Percentiles rank a stretch among this genome's conserved stretches.
These are phyloP conservation scores for Sporobolomyces pararoseus DNA, from an alignment of 768 basidiomycete species.

Conservation along the genomic window DNA sequence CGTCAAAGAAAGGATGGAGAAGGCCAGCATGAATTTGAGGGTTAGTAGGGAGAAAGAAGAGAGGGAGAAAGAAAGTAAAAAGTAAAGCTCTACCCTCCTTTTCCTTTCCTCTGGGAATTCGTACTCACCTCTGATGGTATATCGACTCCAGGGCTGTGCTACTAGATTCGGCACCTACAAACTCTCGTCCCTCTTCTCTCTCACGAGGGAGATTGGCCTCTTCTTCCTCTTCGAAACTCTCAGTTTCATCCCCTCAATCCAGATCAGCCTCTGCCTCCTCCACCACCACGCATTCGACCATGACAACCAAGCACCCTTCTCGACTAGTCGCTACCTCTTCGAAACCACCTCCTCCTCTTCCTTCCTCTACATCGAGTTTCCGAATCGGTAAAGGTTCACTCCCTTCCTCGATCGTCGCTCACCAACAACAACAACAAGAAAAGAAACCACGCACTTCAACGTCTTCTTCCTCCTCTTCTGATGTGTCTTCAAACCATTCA, in stretches of 20 bases:
- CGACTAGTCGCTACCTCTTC: constrained; percentile 20
- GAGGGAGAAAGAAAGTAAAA: constrained; percentile 27
- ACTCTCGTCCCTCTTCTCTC: constrained; percentile 19
- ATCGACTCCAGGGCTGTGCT: constrained; percentile 23
- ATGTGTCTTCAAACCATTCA: background rate
- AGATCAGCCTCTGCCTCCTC: constrained; percentile 13
- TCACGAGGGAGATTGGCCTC: background rate
- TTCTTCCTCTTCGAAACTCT: background rate
- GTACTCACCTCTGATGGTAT: background rate
- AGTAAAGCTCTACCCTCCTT: constrained; percentile 12
- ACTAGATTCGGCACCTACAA: constrained; percentile 9
- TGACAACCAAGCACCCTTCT: constrained; percentile 5
- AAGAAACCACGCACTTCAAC: background rate
- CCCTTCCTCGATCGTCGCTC: constrained; percentile 6
- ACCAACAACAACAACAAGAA: no score
- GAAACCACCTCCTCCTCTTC: constrained; percentile 16
- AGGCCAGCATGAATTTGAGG: constrained; percentile 1
- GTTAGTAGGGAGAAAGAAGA: constrained; percentile 25
- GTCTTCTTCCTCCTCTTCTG: background rate
- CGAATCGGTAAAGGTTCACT: constrained; percentile 35
- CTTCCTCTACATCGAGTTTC: constrained; percentile 22
- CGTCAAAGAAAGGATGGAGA: background rate
- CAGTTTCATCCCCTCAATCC: constrained; percentile 16
- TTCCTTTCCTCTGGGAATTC: background rate
- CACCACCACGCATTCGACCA: background rate